phyloP scores from a whole-genome alignment of 148 eudicot genomes.

The Camellia granthamiana region DNA sequence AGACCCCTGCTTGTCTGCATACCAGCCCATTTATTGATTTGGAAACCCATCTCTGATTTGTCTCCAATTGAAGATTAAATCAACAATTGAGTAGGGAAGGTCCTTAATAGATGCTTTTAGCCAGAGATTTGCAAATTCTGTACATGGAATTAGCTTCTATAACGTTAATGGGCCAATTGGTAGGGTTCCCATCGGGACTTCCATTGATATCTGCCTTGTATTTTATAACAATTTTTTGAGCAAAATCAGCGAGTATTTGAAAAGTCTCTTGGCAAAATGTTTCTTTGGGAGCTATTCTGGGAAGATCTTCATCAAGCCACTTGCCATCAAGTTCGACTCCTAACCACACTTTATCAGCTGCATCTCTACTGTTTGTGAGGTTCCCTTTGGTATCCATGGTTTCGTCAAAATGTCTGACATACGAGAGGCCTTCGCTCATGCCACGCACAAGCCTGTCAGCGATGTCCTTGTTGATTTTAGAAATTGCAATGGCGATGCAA shows the following conservation, averaged over 20 bases:
- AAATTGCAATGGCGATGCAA: neutral
- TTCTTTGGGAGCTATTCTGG: neutral
- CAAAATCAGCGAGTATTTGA: neutral
- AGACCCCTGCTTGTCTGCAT: too few species aligned
- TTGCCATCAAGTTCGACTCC: neutral
- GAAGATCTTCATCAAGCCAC: neutral
- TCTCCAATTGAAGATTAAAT: too few species aligned
- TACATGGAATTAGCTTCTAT: too few species aligned
- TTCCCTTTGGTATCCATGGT: neutral
- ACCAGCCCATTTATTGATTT: too few species aligned
- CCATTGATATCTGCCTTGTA: neutral
- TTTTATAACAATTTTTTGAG: neutral
- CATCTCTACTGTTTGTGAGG: neutral
- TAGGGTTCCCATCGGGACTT: neutral
- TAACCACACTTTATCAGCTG: neutral
- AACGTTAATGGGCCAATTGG: too few species aligned
- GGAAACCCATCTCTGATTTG: too few species aligned
- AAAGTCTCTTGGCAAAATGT: neutral
- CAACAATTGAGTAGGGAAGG: too few species aligned
- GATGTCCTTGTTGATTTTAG: neutral
- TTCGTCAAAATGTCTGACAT: neutral
- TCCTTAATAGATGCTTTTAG: too few species aligned
- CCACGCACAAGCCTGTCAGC: neutral
- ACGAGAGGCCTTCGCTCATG: neutral
- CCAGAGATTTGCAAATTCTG: too few species aligned